Conservation (phyloP, 225 moss, liverwort and hornwort genomes). For the Bryoerythrophyllum caledonicum region DNA sequence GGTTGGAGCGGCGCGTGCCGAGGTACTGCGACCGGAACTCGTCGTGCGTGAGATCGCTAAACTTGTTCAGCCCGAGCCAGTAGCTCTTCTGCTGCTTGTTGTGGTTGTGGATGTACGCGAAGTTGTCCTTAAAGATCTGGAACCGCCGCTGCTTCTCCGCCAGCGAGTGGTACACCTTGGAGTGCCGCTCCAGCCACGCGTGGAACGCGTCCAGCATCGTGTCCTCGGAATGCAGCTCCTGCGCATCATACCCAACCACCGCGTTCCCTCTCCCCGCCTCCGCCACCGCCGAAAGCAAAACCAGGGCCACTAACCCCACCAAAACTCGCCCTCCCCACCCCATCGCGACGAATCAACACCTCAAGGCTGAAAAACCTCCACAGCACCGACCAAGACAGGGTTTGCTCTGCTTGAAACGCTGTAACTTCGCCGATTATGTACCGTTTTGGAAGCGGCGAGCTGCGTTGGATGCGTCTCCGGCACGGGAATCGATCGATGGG, state of each 20-base stretch:
- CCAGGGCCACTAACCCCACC: not conserved
- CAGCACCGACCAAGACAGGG: not conserved
- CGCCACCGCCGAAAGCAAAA: not conserved
- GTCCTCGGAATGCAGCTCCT: slow-evolving; percentile 40
- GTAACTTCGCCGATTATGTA: not conserved
- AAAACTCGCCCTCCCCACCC: slow-evolving; percentile 35
- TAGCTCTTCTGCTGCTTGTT: slow-evolving; percentile 60
- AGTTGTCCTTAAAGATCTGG: slow-evolving; percentile 78
- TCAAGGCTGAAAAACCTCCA: too few relatives aligned
- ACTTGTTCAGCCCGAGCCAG: slow-evolving; percentile 77
- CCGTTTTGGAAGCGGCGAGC: slow-evolving; percentile 2
- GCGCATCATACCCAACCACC: slow-evolving; percentile 5
- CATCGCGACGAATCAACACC: slow-evolving; percentile 10
- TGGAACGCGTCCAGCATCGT: slow-evolving; percentile 53
- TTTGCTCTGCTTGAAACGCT: not conserved
- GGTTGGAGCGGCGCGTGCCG: slow-evolving; percentile 39
- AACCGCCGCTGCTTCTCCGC: slow-evolving; percentile 64
- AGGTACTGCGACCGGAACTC: slow-evolving; percentile 68
- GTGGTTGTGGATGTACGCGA: slow-evolving; percentile 68
- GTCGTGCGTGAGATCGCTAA: slow-evolving; percentile 64
- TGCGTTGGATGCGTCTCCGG: not conserved
- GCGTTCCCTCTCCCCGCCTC: slow-evolving; percentile 20
- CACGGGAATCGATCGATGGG: not conserved
- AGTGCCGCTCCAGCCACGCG: slow-evolving; percentile 60
- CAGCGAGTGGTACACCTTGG: slow-evolving; percentile 49